A percentile compares a stretch with the other conserved stretches of the same genome.
Evolutionary conservation across 495 filamentous ascomycete species (phyloP).

Genomic region (Venustampulla echinocandica): DNA sequence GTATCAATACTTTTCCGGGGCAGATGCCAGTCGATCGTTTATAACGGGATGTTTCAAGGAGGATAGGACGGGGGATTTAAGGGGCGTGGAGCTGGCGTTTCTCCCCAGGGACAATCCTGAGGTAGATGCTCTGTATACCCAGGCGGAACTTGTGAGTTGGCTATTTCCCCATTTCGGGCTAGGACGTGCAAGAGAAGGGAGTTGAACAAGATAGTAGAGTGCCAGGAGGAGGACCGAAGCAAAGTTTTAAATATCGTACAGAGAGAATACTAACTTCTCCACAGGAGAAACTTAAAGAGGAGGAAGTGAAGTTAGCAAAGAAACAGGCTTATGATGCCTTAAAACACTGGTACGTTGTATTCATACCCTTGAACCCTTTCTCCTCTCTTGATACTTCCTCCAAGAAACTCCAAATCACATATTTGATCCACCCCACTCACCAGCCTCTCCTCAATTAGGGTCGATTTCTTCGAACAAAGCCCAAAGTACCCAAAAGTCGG

Average conservation of each 20-base stretch:
- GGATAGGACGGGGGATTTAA: slow-evolving; percentile 72
- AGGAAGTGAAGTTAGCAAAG: slow-evolving; percentile 43
- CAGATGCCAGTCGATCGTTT: slow-evolving; percentile 81
- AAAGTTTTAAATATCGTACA: too few relatives aligned
- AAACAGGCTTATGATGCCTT: slow-evolving; percentile 48
- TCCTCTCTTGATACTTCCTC: neutral
- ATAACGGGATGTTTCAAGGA: slow-evolving; percentile 94
- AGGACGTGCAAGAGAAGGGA: too few relatives aligned
- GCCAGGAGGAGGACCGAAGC: too few relatives aligned
- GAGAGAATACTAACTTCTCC: too few relatives aligned
- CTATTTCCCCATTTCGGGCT: too few relatives aligned
- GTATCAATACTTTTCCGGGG: slow-evolving; percentile 82
- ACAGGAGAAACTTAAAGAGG: slow-evolving; percentile 43
- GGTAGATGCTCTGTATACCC: slow-evolving; percentile 38
- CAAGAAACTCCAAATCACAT: too few relatives aligned
- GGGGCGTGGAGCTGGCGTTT: slow-evolving; percentile 84
- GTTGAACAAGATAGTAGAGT: too few relatives aligned
- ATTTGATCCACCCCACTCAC: neutral
- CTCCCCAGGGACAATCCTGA: slow-evolving; percentile 63
- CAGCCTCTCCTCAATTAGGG: too few relatives aligned
- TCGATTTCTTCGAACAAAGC: slow-evolving; percentile 66
- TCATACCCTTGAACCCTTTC: neutral
- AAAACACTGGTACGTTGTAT: slow-evolving; percentile 44
- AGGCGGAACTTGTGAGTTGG: slow-evolving; percentile 47
- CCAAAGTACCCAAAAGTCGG: slow-evolving; percentile 70